Evolutionary conservation across 257 asterid genomes (phyloP).

Genomic region (Nicotiana sylvestris): DNA sequence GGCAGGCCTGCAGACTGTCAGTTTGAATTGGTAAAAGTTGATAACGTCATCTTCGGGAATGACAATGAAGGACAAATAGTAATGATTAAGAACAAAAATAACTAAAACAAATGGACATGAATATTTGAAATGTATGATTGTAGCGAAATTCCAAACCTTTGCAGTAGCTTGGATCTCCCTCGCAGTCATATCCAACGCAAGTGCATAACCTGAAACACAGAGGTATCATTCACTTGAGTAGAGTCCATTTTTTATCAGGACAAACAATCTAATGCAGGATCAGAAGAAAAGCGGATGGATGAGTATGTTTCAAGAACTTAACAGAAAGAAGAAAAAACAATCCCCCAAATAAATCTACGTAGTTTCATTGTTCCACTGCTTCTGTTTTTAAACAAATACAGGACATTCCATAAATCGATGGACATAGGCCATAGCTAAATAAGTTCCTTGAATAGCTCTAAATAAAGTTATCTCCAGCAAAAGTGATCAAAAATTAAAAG

Average conservation of each 20-base stretch:
- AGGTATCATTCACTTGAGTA: not conserved
- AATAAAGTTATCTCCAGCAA: not conserved
- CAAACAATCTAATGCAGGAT: not conserved
- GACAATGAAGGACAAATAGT: not conserved
- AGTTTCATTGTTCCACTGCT: not conserved
- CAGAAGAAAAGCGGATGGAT: slow-evolving; percentile 1
- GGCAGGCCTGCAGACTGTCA: slow-evolving; percentile 97
- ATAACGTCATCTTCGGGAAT: not conserved
- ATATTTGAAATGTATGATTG: not conserved
- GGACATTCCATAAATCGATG: not conserved
- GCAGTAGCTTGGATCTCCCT: slow-evolving; percentile 89
- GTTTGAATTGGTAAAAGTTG: slow-evolving; percentile 15
- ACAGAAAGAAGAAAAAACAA: not conserved
- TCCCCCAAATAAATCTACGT: not conserved
- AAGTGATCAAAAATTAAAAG: not conserved
- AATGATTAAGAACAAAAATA: not conserved
- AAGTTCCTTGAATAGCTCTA: not conserved
- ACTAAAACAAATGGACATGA: not conserved
- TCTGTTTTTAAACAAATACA: not conserved
- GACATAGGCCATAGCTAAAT: not conserved
- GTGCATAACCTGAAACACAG: slow-evolving; percentile 77
- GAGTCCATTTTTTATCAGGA: not conserved
- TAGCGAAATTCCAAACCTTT: slow-evolving; percentile 50
- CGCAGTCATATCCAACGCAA: slow-evolving; percentile 99
- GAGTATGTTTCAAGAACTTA: not conserved